Evolutionary conservation across 1,139 yeast species (phyloP).

Genomic region (Schwanniomyces etchellsii): DNA sequence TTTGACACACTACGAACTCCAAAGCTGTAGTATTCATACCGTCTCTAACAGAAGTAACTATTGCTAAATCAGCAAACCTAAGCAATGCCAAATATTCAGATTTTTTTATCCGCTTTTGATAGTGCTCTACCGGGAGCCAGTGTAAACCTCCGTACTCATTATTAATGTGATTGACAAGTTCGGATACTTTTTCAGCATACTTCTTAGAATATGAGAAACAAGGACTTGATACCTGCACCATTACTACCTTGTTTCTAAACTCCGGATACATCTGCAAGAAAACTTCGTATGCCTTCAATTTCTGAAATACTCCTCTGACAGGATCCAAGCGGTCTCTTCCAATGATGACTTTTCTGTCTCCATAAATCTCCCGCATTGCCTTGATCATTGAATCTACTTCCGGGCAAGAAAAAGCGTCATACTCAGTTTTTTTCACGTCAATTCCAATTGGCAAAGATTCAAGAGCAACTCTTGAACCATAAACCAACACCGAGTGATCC

Average conservation of each 20-base stretch:
- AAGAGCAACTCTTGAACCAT: slow-evolving; percentile 70
- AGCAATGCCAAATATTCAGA: slow-evolving; percentile 87
- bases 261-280: slow-evolving; percentile 87
- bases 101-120: slow-evolving; percentile 81
- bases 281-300: slow-evolving; percentile 73
- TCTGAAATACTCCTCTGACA: slow-evolving; percentile 80
- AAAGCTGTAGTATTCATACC: slow-evolving; percentile 95
- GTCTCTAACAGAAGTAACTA: slow-evolving; percentile 87
- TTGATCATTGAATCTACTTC: slow-evolving; percentile 32
- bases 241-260: slow-evolving; percentile 81
- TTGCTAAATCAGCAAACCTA: slow-evolving; percentile 83
- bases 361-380: slow-evolving; percentile 62
- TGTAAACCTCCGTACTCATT: slow-evolving; percentile 77
- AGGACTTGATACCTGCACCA: slow-evolving; percentile 90
- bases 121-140: slow-evolving; percentile 82
- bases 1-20: slow-evolving; percentile 88
- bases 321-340: slow-evolving; percentile 80
- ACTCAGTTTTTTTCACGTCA: slow-evolving; percentile 59
- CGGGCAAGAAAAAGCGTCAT: slow-evolving; percentile 41
- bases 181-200: slow-evolving; percentile 75
- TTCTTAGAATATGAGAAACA: slow-evolving; percentile 52
- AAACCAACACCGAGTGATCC: slow-evolving; percentile 57
- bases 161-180: slow-evolving; percentile 72
- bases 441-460: slow-evolving; percentile 84
- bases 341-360: slow-evolving; percentile 69